A percentile compares a stretch with the other conserved stretches of the same genome.
phyloP scores from a whole-genome alignment of 2,329 filamentous ascomycete species.

The Akanthomyces uredinophilus region DNA sequence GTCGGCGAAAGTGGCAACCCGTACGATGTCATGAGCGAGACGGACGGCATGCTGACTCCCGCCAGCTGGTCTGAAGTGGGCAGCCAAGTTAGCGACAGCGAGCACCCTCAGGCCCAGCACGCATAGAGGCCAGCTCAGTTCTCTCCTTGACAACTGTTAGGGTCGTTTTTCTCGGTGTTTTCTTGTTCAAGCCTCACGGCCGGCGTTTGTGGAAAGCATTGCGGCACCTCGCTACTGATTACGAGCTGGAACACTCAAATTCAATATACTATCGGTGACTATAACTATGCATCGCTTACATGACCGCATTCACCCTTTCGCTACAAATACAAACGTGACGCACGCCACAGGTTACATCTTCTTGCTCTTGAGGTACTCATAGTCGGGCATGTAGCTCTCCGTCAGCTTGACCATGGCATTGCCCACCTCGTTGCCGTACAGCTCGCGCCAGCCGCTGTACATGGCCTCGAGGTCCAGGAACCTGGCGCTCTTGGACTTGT shows the following conservation, averaged over 20 bases:
- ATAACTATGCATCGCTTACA: background rate
- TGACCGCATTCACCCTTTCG: background rate
- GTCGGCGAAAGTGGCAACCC: slow-evolving; percentile 34
- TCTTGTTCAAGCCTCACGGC: background rate
- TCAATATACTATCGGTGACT: background rate
- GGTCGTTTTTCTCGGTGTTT: background rate
- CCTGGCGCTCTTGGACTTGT: slow-evolving; percentile 12
- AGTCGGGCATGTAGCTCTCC: slow-evolving; percentile 4
- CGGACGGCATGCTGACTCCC: slow-evolving; percentile 54
- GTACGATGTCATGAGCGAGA: slow-evolving; percentile 55
- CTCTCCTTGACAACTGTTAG: background rate
- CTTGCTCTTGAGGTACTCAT: slow-evolving; percentile 11
- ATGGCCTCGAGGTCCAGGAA: background rate
- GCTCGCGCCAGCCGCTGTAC: slow-evolving; percentile 6
- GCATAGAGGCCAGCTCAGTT: background rate
- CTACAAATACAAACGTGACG: background rate
- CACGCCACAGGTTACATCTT: background rate
- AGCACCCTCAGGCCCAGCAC: slow-evolving; percentile 22
- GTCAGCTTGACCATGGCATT: background rate
- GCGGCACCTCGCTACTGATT: background rate
- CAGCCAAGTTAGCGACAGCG: slow-evolving; percentile 55
- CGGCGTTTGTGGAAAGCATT: slow-evolving; percentile 4
- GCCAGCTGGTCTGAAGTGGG: slow-evolving; percentile 62
- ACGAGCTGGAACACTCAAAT: background rate
- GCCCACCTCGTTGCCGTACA: slow-evolving; percentile 5